Conservation (phyloP, 495 filamentous ascomycete species). For the Usnea hakonensis region DNA sequence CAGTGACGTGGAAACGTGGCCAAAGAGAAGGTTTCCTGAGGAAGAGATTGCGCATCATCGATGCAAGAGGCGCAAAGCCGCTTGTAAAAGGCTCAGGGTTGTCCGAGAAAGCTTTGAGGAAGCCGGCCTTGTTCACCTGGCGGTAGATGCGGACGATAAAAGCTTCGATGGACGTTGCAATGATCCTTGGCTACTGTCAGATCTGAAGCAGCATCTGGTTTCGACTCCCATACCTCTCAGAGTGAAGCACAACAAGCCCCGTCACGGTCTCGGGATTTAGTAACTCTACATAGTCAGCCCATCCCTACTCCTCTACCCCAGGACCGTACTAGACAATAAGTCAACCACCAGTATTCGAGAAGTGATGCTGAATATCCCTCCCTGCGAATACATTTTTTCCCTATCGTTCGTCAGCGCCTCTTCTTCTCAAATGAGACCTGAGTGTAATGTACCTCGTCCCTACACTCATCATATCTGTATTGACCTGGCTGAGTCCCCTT, state of each 20-base stretch:
- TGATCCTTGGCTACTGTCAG: constrained; percentile 42
- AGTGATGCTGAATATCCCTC: constrained; percentile 93
- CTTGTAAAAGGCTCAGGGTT: constrained; percentile 85
- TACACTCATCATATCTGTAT: constrained; percentile 87
- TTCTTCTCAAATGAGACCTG: not conserved
- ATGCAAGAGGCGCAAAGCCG: constrained; percentile 81
- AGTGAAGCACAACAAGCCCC: constrained; percentile 80
- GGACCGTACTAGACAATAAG: constrained; percentile 59
- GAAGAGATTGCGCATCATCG: constrained; percentile 90
- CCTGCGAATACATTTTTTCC: constrained; percentile 81
- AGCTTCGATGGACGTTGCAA: constrained; percentile 85
- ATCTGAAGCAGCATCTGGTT: constrained; percentile 3
- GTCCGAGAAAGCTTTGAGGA: constrained; percentile 95
- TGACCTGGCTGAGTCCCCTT: constrained; percentile 81
- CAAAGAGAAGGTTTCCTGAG: constrained; percentile 81
- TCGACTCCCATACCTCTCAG: constrained; percentile 51
- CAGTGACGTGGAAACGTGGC: constrained; percentile 89
- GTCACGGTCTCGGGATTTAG: constrained; percentile 79
- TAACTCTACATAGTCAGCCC: constrained; percentile 40
- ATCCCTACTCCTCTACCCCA: not conserved
- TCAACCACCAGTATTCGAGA: constrained; percentile 93
- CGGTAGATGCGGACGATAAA: constrained; percentile 92
- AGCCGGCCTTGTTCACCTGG: constrained; percentile 85
- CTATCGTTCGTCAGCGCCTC: constrained; percentile 26
- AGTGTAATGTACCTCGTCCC: constrained; percentile 45